A percentile compares a stretch with the other conserved stretches of the same genome.
Conservation (phyloP, 2,329 filamentous ascomycete species). For the Ascochyta viciae-villosae region DNA sequence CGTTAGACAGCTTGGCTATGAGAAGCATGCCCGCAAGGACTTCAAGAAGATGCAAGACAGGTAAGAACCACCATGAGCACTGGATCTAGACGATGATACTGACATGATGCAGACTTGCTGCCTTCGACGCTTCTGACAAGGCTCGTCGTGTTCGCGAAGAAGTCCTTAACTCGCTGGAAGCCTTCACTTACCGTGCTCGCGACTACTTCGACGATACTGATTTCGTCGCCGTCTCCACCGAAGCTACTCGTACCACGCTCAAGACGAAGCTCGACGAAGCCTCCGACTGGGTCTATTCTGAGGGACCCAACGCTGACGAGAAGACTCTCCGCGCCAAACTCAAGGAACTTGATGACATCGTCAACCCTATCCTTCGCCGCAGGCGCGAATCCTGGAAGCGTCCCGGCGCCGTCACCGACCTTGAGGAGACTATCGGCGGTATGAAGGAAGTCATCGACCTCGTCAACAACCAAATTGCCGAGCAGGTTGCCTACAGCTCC, state of each 20-base stretch:
- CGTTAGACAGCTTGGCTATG: conserved; percentile 56
- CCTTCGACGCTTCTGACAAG: conserved; percentile 86
- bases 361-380: conserved; percentile 77
- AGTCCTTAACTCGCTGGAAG: conserved; percentile 89
- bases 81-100: conserved; percentile 7
- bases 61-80: conserved; percentile 27
- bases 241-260: conserved; percentile 70
- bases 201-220: conserved; percentile 80
- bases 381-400: conserved; percentile 75
- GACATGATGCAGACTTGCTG: conserved; percentile 66
- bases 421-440: conserved; percentile 75
- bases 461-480: conserved; percentile 76
- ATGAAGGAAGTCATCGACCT: conserved; percentile 73
- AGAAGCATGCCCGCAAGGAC: conserved; percentile 66
- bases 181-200: conserved; percentile 86
- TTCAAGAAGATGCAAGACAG: conserved; percentile 66
- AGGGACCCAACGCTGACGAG: conserved; percentile 77
- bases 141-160: conserved; percentile 81
- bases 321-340: conserved; percentile 78
- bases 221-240: conserved; percentile 76
- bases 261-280: conserved; percentile 71
- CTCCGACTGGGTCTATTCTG: conserved; percentile 91
- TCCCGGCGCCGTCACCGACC: conserved; percentile 70
- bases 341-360: conserved; percentile 77
- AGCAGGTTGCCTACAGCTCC: conserved; percentile 63